Base-by-base conservation (phyloP, 2,329 filamentous ascomycete genomes). In the Fusarium stilboides region DNA sequence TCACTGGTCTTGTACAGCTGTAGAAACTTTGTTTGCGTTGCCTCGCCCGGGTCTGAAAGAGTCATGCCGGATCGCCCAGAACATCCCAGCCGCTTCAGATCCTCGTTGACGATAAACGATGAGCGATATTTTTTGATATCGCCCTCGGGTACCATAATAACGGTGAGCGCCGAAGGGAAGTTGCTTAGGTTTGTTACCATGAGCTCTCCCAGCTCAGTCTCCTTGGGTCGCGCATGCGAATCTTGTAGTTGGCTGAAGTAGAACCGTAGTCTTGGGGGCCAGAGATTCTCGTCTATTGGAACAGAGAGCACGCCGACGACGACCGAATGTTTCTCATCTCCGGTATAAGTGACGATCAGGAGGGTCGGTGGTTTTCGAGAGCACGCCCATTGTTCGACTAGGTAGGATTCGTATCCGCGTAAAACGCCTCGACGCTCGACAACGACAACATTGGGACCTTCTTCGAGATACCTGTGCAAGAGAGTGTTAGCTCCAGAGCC, bases 351-450 rank as follows among this genome's bases (percentile, higher is more conserved):
- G 42, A 92, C 92, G 69, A 98, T 97, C 50, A 97, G 88, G 68
- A 97, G 92, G 17, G 95, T 98, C 1, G 95, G 95, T 66, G 97
- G 94, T 58, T 90, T 87, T 53, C 96, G 89, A 14, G 95, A 98
- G 80, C 94, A 98, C 8, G 94, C 94, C 96, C 96, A 99, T 84
- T 99, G 96, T 79, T 98, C 96, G 69, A 98, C 94, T 17, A 98
- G 82, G 79, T 98, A 98, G 65, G 95, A 85, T 79, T 98, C 94
- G 80, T 98, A 98, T 70, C 95, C 95, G 64, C 88, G 83, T 8
- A 99, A 86, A 50, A 87, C 83, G 50, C 87, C 85, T 57, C 89
- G 88, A 54, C 91, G 90, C 72, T 94, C 89, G 68, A 97, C 84
- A 9, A 97, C 89, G 5, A 85, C 86, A 6, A 94, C 94, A 7